These are phyloP conservation scores for Chalaropsis ovoidea DNA, from an alignment of 2,329 filamentous ascomycete genomes.

Conservation along the genomic window DNA sequence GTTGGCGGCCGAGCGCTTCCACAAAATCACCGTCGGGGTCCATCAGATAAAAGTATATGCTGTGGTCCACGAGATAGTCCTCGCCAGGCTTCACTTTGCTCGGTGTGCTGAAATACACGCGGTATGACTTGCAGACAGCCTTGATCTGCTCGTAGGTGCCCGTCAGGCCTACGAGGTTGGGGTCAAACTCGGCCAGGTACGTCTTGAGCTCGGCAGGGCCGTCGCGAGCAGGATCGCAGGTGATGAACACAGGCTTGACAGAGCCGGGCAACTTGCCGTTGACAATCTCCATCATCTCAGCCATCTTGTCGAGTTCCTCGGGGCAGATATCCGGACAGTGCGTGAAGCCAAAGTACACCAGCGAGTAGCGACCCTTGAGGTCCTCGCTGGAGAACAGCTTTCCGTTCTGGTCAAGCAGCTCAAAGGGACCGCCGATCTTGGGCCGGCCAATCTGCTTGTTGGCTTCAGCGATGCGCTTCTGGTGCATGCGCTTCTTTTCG, in stretches of 20 bases:
- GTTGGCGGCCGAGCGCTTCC: conserved; percentile 88
- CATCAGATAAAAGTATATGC: conserved; percentile 99
- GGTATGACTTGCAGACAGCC: conserved; percentile 85
- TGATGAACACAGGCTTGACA: conserved; percentile 79
- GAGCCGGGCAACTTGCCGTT: conserved; percentile 42
- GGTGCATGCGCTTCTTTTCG: conserved; percentile 84
- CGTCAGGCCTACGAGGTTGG: conserved; percentile 74
- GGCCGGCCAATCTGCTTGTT: conserved; percentile 87
- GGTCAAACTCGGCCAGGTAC: conserved; percentile 87
- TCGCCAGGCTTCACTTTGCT: conserved; percentile 79
- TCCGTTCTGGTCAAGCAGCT: conserved; percentile 71
- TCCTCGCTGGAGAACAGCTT: conserved; percentile 65
- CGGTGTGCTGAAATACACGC: conserved; percentile 95
- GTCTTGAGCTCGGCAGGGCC: conserved; percentile 71
- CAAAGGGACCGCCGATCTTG: conserved; percentile 83
- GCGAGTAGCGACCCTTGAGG: conserved; percentile 74
- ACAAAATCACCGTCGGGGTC: conserved; percentile 97
- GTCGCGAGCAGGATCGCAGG: conserved; percentile 88
- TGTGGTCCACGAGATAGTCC: conserved; percentile 96
- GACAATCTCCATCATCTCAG: conserved; percentile 75
- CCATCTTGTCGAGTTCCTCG: conserved; percentile 98
- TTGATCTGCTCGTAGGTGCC: conserved; percentile 92
- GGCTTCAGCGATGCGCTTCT: conserved; percentile 79
- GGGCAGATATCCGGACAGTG: conserved; percentile 98
- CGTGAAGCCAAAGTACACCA: conserved; percentile 95